A percentile compares a stretch with the other conserved stretches of the same genome.
Conservation (phyloP, 2,329 filamentous ascomycete species). For the Ophiocordyceps sinensis region DNA sequence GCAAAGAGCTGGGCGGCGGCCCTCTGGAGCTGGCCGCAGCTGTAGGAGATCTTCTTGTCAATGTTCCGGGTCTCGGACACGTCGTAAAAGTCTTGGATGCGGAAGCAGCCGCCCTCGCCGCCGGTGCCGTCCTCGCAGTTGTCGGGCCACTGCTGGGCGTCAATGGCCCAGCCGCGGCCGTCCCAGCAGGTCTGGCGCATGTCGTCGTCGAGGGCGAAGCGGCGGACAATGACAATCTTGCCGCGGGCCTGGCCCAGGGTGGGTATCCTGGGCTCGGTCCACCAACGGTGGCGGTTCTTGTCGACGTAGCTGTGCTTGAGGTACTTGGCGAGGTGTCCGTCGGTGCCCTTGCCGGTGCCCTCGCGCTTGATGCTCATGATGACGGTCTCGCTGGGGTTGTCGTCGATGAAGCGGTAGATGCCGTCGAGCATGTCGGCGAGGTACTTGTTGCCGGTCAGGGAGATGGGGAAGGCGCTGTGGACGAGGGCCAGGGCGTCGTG, state of each 20-base stretch:
- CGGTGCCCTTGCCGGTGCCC: slow-evolving; percentile 65
- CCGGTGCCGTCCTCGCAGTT: slow-evolving; percentile 67
- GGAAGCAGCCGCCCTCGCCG: slow-evolving; percentile 55
- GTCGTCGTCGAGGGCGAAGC: slow-evolving; percentile 53
- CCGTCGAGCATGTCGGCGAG: slow-evolving; percentile 59
- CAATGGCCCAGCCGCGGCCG: slow-evolving; percentile 40
- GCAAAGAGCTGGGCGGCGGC: slow-evolving; percentile 39
- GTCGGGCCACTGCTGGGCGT: slow-evolving; percentile 63
- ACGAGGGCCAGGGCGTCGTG: slow-evolving; percentile 66
- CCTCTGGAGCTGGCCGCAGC: slow-evolving; percentile 62
- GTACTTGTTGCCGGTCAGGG: slow-evolving; percentile 66
- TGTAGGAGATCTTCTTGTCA: slow-evolving; percentile 62
- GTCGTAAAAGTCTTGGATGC: slow-evolving; percentile 92
- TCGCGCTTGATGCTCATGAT: slow-evolving; percentile 86
- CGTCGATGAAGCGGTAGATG: slow-evolving; percentile 60
- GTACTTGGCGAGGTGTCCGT: slow-evolving; percentile 63
- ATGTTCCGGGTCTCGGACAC: slow-evolving; percentile 64
- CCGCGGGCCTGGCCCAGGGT: slow-evolving; percentile 66
- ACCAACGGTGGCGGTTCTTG: slow-evolving; percentile 50
- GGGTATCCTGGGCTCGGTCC: slow-evolving; percentile 62
- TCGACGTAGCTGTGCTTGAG: slow-evolving; percentile 59
- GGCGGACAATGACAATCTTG: slow-evolving; percentile 70
- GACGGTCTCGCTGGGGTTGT: slow-evolving; percentile 67
- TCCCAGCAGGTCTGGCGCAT: slow-evolving; percentile 33
- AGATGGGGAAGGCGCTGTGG: slow-evolving; percentile 80